A percentile compares a stretch with the other conserved stretches of the same genome.
phyloP scores from a whole-genome alignment of 352 stramenopile species.

The Globisporangium cederbergense region DNA sequence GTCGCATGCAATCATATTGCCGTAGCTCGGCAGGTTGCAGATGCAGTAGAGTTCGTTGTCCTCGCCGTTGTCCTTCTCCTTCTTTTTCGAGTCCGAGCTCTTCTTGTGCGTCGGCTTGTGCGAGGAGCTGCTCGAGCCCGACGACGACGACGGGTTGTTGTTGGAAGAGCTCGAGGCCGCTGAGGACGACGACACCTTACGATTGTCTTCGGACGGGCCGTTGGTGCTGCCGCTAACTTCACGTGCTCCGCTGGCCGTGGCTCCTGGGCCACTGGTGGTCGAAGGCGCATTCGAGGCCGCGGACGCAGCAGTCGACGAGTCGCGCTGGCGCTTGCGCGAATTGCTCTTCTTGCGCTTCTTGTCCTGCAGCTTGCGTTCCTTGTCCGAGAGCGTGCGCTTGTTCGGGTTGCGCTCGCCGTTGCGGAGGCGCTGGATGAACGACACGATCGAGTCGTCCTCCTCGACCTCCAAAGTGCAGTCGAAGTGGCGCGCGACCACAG shows the following conservation, averaged over 20 bases:
- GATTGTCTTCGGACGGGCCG: constrained; percentile 20
- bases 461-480: constrained; percentile 77
- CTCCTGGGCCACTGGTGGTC: neutral
- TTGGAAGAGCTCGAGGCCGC: neutral
- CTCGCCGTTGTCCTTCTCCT: constrained; percentile 61
- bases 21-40: constrained; percentile 83
- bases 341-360: constrained; percentile 78
- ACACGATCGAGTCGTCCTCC: constrained; percentile 84
- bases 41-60: constrained; percentile 89
- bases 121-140: constrained; percentile 11
- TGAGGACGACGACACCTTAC: constrained; percentile 21
- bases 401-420: constrained; percentile 69
- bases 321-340: constrained; percentile 28
- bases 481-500: constrained; percentile 78
- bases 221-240: constrained; percentile 7
- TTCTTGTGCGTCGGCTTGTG: constrained; percentile 41
- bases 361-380: constrained; percentile 53
- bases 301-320: constrained; percentile 32
- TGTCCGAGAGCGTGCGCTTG: constrained; percentile 52
- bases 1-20: constrained; percentile 89
- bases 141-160: neutral
- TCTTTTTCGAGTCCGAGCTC: constrained; percentile 45
- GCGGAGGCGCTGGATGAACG: constrained; percentile 80
- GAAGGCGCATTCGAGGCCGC: neutral
- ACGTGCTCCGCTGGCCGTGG: neutral